These are phyloP conservation scores for Cetradonia linearis DNA, from an alignment of 495 filamentous ascomycete species.

Conservation along the genomic window DNA sequence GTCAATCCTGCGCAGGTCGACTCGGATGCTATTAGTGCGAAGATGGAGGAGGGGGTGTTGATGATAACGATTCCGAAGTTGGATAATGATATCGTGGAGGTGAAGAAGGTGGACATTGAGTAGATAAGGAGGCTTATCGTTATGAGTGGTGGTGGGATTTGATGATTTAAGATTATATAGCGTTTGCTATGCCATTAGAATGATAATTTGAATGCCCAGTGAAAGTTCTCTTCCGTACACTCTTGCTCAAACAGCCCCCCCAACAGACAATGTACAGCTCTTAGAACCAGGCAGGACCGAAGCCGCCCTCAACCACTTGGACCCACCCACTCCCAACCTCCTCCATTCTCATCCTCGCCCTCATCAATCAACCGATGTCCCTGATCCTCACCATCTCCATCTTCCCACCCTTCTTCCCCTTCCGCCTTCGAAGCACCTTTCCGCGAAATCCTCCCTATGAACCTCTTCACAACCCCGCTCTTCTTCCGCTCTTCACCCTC, in stretches of 20 bases:
- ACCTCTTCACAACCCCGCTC: background rate
- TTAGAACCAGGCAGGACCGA: background rate
- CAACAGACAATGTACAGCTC: no score
- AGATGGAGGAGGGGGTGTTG: constrained; percentile 59
- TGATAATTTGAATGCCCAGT: no score
- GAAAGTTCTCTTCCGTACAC: background rate
- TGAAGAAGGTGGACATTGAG: constrained; percentile 33
- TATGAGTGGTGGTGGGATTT: background rate
- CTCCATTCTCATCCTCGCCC: background rate
- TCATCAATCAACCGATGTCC: background rate
- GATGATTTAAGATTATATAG: background rate
- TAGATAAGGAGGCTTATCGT: background rate
- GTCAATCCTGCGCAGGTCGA: constrained; percentile 52
- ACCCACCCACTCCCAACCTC: background rate
- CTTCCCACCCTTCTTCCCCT: background rate
- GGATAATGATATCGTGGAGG: constrained; percentile 34
- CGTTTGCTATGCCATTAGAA: no score
- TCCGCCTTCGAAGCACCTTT: no score
- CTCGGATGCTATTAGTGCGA: constrained; percentile 56
- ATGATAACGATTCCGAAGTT: constrained; percentile 58
- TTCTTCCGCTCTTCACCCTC: background rate
- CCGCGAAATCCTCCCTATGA: background rate
- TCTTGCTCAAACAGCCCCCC: background rate
- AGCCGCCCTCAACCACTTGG: background rate
- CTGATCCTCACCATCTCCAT: background rate